Evolutionary conservation across 495 filamentous ascomycete species (phyloP).

Genomic region (Penicillium cataractarum): DNA sequence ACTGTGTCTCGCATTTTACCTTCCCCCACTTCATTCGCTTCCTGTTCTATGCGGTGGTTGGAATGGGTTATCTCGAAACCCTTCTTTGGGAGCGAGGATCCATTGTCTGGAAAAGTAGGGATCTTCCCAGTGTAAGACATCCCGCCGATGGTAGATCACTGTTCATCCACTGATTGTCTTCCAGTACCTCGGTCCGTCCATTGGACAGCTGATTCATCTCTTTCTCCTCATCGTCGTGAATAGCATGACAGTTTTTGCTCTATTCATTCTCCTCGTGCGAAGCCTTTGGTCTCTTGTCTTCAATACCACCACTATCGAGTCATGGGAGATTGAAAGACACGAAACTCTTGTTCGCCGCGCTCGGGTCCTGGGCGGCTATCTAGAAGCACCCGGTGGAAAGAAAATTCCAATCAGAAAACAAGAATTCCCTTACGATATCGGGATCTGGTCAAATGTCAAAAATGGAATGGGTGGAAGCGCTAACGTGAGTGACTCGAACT

Average conservation of each 20-base stretch:
- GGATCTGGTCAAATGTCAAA: conserved; percentile 76
- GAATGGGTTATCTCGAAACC: conserved; percentile 66
- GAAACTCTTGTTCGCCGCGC: conserved; percentile 69
- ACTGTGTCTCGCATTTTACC: conserved; percentile 89
- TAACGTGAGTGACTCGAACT: conserved; percentile 36
- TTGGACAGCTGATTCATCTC: conserved; percentile 63
- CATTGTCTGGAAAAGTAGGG: conserved; percentile 65
- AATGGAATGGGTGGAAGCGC: conserved; percentile 71
- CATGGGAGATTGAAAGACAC: conserved; percentile 91
- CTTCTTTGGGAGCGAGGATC: conserved; percentile 60
- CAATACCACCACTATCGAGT: conserved; percentile 86
- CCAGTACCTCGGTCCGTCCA: conserved; percentile 76
- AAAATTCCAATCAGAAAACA: conserved; percentile 61
- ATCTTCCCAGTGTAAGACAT: conserved; percentile 66
- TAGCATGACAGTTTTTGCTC: conserved; percentile 63
- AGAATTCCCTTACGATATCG: conserved; percentile 92
- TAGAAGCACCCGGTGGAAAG: conserved; percentile 63
- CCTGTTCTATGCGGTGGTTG: conserved; percentile 71
- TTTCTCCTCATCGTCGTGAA: conserved; percentile 66
- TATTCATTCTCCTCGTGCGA: conserved; percentile 66
- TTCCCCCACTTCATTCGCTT: conserved; percentile 92
- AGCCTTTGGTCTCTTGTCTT: conserved; percentile 59
- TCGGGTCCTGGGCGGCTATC: conserved; percentile 56
- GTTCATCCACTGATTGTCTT: conserved; percentile 15
- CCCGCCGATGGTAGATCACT: background rate